Percentiles rank a stretch among this genome's conserved stretches.
phyloP scores from a whole-genome alignment of 192 early-diverging fungal species.

The Spinellus fusiger region DNA sequence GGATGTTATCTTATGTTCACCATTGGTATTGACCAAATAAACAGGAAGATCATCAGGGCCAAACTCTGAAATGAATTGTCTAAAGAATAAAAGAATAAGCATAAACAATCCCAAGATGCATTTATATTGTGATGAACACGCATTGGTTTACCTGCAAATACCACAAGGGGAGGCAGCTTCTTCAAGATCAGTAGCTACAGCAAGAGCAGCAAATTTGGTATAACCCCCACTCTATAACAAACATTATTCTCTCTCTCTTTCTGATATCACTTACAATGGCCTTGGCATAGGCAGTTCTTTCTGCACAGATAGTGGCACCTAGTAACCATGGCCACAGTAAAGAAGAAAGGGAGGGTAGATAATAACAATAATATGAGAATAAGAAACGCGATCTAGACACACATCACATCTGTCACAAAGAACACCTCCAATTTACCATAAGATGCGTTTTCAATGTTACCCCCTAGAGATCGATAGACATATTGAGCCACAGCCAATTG shows the following conservation, averaged over 20 bases:
- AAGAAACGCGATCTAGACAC: too few species aligned
- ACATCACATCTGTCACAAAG: too few species aligned
- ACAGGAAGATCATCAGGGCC: conserved; percentile 56
- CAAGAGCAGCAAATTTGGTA: conserved; percentile 65
- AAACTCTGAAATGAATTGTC: conserved; percentile 83
- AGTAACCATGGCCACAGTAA: too few species aligned
- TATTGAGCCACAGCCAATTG: neutral
- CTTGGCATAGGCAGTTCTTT: conserved; percentile 84
- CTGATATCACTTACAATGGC: conserved; percentile 60
- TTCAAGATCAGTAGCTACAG: conserved; percentile 62
- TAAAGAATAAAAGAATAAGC: conserved; percentile 1
- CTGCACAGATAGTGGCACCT: conserved; percentile 81
- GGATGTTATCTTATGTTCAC: conserved; percentile 39
- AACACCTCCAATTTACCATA: conserved; percentile 67
- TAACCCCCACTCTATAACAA: conserved; percentile 65
- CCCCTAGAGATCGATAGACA: conserved; percentile 33
- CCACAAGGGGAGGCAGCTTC: conserved; percentile 45
- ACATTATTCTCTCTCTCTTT: neutral
- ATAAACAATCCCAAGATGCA: neutral
- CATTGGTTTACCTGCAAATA: conserved; percentile 28
- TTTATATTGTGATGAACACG: neutral
- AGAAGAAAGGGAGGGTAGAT: too few species aligned
- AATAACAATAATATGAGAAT: conserved; percentile 6
- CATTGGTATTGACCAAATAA: conserved; percentile 49
- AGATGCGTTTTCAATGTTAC: conserved; percentile 89